Conservation (phyloP, 805 yeast genomes). For the Tetrapisispora phaffii region DNA sequence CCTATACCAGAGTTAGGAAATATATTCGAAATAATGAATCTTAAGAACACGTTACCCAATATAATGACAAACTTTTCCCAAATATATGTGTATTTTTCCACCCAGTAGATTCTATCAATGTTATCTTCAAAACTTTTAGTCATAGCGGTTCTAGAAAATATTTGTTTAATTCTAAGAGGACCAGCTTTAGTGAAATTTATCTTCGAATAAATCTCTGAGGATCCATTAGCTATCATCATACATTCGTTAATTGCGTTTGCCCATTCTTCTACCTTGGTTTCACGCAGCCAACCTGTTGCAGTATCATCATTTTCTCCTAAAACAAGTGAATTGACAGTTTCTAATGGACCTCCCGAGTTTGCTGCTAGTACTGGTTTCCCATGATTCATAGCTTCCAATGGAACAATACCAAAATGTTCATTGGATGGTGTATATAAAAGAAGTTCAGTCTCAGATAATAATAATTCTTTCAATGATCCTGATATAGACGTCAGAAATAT, state of each 20-base stretch:
- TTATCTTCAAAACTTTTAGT: constrained; percentile 30
- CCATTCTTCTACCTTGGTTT: constrained; percentile 45
- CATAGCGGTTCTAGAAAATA: constrained; percentile 34
- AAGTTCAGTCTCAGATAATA: constrained; percentile 47
- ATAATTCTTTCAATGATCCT: constrained; percentile 49
- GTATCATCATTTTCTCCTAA: constrained; percentile 20
- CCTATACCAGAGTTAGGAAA: constrained; percentile 12
- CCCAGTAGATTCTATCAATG: constrained; percentile 25
- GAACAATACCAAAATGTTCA: constrained; percentile 97
- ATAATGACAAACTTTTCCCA: constrained; percentile 25
- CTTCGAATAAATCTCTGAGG: constrained; percentile 3
- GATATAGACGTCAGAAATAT: constrained; percentile 76
- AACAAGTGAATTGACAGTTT: constrained; percentile 40
- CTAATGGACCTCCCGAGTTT: constrained; percentile 88
- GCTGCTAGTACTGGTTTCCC: constrained; percentile 80
- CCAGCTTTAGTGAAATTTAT: constrained; percentile 26
- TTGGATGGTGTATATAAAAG: constrained; percentile 80
- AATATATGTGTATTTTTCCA: constrained; percentile 14
- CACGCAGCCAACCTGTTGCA: constrained; percentile 59
- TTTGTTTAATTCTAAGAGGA: constrained; percentile 21
- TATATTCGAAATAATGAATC: constrained; percentile 5
- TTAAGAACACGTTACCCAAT: constrained; percentile 9
- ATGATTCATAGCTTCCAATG: constrained; percentile 84
- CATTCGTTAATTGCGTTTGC: constrained; percentile 37
- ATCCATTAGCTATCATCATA: constrained; percentile 19